Base-by-base conservation (phyloP, 2,329 filamentous ascomycete species). In the Hypoxylon sp. region DNA sequence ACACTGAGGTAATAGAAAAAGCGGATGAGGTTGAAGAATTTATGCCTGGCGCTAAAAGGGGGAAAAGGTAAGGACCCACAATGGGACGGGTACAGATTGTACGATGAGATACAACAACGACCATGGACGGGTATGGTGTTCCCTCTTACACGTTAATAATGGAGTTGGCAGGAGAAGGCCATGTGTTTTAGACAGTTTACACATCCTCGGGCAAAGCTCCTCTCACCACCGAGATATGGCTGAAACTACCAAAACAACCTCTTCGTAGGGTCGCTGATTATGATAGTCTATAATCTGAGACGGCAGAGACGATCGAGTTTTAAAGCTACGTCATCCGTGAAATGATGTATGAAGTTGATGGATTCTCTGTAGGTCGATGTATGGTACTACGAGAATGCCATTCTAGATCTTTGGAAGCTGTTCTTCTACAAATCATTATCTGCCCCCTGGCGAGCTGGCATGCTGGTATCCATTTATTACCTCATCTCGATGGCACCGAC, bases 401-500 rank as follows among this genome's bases (percentile, higher is more conserved):
- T 57, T 68, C 60, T 68, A 61, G 60, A 61, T 56, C 33, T 20
- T n/a, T 40, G 33, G 27, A 22, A 53, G 11, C 8, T 27, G 2
- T 37, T 3, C 50, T 11, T 60, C 57, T 27, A 49, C 62, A 49
- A 63, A 69, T 69, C 54, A 69, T 44, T 8, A n/a, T 55, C 40
- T 60, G 4, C 40, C 49, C 25, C 51, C 53, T 63, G 46, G 50
- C 50, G 57, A 61, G 27, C 10, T 54, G 55, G n/a, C 59, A 50
- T 17, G 44, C 58, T 37, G 20, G 31, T 42, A n/a, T 40, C 13
- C 35, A 37, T 53, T 37, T 27, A 42, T 60, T 33, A 69, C 59
- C 30, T 56, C 49, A 59, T 46, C 20, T 44, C 27, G 27, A 51
- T 37, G 50, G 31, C n/a, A 31, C 44, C n/a, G 11, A 30, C 13